These are phyloP conservation scores for Fusarium sp. DNA, from an alignment of 2,329 filamentous ascomycete genomes.

Conservation along the genomic window DNA sequence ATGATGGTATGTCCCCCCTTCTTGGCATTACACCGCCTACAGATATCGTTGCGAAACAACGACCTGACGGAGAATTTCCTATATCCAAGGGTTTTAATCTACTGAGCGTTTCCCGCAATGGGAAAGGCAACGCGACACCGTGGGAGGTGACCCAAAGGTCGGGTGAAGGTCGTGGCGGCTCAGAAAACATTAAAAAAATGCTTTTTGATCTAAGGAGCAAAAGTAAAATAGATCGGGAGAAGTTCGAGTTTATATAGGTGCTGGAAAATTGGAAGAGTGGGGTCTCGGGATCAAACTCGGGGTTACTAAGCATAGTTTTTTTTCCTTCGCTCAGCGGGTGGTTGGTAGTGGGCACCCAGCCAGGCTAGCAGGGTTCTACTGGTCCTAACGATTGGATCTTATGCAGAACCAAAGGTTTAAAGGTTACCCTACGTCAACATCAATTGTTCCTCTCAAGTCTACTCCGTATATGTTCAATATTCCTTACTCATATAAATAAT, in stretches of 20 bases:
- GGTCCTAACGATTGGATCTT: no score
- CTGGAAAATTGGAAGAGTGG: conserved; percentile 37
- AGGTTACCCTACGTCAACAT: conserved; percentile 3
- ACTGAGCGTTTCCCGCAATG: conserved; percentile 65
- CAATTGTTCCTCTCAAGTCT: background rate
- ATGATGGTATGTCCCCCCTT: conserved; percentile 67
- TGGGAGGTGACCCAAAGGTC: conserved; percentile 52
- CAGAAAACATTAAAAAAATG: conserved; percentile 56
- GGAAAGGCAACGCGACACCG: conserved; percentile 74
- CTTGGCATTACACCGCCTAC: conserved; percentile 70
- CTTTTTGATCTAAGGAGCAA: conserved; percentile 72
- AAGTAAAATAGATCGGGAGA: conserved; percentile 53
- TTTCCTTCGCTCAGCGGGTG: background rate
- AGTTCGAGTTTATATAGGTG: conserved; percentile 45
- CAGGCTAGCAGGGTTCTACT: no score
- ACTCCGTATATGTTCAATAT: background rate
- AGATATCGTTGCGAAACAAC: conserved; percentile 53
- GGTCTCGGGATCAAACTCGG: background rate
- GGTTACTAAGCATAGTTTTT: conserved; percentile 38
- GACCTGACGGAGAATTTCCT: conserved; percentile 70
- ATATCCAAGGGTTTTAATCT: conserved; percentile 71
- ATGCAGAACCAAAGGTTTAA: background rate
- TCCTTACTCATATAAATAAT: background rate
- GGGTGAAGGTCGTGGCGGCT: conserved; percentile 74
- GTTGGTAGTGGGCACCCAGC: background rate